Evolutionary conservation across 352 stramenopile genomes (phyloP).

Genomic region (Phytopythium cucurbitacearum): DNA sequence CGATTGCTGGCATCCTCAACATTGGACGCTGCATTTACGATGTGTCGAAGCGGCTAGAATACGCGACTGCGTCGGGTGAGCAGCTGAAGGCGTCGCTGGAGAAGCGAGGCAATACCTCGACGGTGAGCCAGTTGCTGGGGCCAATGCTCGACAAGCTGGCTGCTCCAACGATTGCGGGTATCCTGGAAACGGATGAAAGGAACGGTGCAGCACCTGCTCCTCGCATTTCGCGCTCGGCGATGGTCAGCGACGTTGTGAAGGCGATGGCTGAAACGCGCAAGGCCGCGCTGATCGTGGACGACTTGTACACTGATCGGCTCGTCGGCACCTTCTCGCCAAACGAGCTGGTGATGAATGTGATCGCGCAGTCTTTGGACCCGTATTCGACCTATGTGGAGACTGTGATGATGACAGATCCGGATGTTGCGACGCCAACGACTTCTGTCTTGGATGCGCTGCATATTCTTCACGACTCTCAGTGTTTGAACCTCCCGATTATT

Average conservation of each 20-base stretch:
- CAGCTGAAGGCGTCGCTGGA: constrained; percentile 81
- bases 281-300: constrained; percentile 92
- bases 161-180: constrained; percentile 73
- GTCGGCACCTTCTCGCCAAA: constrained; percentile 96
- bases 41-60: constrained; percentile 95
- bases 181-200: constrained; percentile 77
- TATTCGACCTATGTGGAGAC: constrained; percentile 86
- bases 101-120: constrained; percentile 66
- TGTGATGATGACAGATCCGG: constrained; percentile 89
- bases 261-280: constrained; percentile 84
- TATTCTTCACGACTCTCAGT: constrained; percentile 87
- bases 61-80: constrained; percentile 78
- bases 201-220: constrained; percentile 49
- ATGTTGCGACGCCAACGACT: constrained; percentile 61
- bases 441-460: constrained; percentile 83
- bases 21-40: constrained; percentile 99
- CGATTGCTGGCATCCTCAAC: constrained; percentile 95
- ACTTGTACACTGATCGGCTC: constrained; percentile 80
- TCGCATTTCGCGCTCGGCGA: constrained; percentile 80
- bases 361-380: constrained; percentile 90
- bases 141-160: constrained; percentile 84
- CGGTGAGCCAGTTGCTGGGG: constrained; percentile 68
- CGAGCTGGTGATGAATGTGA: constrained; percentile 95
- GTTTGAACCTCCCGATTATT: constrained; percentile 78
- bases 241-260: constrained; percentile 72